Evolutionary conservation across 306 rosid genomes (phyloP).

Genomic region (Inga laurina): DNA sequence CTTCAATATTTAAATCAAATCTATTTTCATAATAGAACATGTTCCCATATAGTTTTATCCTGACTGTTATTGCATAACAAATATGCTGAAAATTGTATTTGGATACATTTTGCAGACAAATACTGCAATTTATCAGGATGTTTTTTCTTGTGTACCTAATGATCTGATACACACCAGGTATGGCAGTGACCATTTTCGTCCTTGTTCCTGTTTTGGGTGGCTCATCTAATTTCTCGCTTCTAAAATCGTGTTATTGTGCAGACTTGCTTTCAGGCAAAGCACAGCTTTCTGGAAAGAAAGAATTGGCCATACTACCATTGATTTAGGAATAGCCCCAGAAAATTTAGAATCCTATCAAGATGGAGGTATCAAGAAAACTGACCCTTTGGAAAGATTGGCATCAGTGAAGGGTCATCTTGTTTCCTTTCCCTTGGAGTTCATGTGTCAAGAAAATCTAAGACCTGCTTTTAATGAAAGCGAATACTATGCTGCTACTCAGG

Average conservation of each 20-base stretch:
- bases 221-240: not conserved
- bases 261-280: conserved; percentile 65
- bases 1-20: not conserved
- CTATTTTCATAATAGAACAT: not conserved
- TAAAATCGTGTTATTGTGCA: conserved; percentile 6
- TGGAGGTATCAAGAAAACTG: not conserved
- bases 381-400: conserved; percentile 11
- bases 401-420: conserved; percentile 23
- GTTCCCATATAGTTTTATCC: not conserved
- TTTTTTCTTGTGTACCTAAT: conserved; percentile 86
- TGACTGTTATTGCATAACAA: not conserved
- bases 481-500: conserved; percentile 72
- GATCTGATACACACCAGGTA: conserved; percentile 93
- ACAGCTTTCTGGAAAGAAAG: conserved; percentile 51
- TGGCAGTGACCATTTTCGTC: not conserved
- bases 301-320: conserved; percentile 62
- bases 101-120: conserved; percentile 65
- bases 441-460: conserved; percentile 58
- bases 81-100: conserved; percentile 28
- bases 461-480: conserved; percentile 77
- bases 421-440: conserved; percentile 23
- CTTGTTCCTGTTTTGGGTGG: conserved; percentile 10
- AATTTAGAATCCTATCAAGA: conserved; percentile 11
- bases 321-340: conserved; percentile 14
- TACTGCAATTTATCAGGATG: conserved; percentile 86